phyloP scores from a whole-genome alignment of 108 stramenopile genomes.

The Mayamaea pseudoterrestris region DNA sequence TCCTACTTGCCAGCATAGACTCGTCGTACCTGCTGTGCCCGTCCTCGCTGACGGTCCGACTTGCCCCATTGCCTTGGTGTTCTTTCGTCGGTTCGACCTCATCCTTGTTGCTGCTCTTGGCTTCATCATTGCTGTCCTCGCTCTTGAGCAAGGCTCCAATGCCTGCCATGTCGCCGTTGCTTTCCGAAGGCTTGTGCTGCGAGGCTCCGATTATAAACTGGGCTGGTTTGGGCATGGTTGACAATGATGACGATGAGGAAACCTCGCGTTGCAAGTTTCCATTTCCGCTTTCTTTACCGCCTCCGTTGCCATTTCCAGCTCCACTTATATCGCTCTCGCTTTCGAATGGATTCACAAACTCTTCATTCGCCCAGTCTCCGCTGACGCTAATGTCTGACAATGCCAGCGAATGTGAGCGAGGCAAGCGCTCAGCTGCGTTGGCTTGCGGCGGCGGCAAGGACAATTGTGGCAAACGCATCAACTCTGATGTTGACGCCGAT shows the following conservation, averaged over 20 bases:
- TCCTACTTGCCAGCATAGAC: too few relatives aligned
- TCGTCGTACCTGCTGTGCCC: too few relatives aligned
- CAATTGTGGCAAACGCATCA: not conserved
- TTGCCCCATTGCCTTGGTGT: too few relatives aligned
- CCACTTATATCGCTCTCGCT: slow-evolving; percentile 14
- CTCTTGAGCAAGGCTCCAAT: slow-evolving; percentile 8
- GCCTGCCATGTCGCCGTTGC: slow-evolving; percentile 13
- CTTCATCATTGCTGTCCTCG: not conserved
- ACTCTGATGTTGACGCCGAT: slow-evolving; percentile 4
- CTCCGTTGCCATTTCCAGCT: not conserved
- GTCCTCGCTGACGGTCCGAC: too few relatives aligned
- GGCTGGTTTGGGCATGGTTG: too few relatives aligned
- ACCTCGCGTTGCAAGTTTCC: too few relatives aligned
- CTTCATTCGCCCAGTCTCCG: slow-evolving; percentile 5
- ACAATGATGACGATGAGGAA: too few relatives aligned
- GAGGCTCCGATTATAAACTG: too few relatives aligned
- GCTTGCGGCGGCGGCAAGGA: not conserved
- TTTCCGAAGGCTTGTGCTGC: too few relatives aligned
- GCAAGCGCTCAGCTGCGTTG: slow-evolving; percentile 1
- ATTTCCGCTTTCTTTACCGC: not conserved
- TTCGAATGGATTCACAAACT: slow-evolving; percentile 47
- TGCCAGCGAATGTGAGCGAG: slow-evolving; percentile 20
- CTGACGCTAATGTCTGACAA: slow-evolving; percentile 16
- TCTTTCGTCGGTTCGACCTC: too few relatives aligned
- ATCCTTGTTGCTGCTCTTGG: not conserved